Evolutionary conservation across 306 rosid species (phyloP), one percentile per base, ranked within the genome.

Genomic region (Mimosa bimucronata): DNA sequence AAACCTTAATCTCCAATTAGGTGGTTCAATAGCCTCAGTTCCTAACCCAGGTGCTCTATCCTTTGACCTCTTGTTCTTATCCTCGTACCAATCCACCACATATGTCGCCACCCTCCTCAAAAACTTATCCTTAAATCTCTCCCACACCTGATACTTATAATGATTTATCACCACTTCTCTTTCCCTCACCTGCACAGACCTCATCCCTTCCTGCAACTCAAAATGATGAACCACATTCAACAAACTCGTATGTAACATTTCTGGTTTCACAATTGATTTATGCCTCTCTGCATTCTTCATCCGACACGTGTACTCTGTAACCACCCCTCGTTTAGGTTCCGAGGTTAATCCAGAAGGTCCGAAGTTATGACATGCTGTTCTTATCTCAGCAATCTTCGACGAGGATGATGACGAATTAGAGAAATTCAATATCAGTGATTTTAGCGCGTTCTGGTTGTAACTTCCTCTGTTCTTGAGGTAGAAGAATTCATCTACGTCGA

Each of bases 1-100:
- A 89, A 96, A 96, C 81, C 82, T 88, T 15, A 83, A 77, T 83
- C 87, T 80, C 99, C 99, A 96, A 73, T 96, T 77, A 21, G 87
- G 81, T 19, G 98, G 99, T 68, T 96, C 97, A 53, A 93, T 62
- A 41, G 99, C 97, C 79, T 87, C 93, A 2, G 97, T 93, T 71
- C 98, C 98, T 14, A 96, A 85, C 46, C 99, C 99, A 0, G 99
- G 99, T 46, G 98, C 98, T 83, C 99, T 89, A 76, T 96, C 99
- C 80, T 90, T 96, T 6, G 99, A 96, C 40, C 97, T 96, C 79
- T 89, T 83, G 77, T 96, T 93, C 78, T 89, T 94, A 52, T 92
- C 97, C 85, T 96, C 90, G 53, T 87, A 87, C 99, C 99, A 96
- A 73, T 96, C 99, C 12, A 80, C 98, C 66, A 96, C 99, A 77